Evolutionary conservation across 1,284 basidiomycete genomes (phyloP).

Genomic region (Trichosporon faecale): DNA sequence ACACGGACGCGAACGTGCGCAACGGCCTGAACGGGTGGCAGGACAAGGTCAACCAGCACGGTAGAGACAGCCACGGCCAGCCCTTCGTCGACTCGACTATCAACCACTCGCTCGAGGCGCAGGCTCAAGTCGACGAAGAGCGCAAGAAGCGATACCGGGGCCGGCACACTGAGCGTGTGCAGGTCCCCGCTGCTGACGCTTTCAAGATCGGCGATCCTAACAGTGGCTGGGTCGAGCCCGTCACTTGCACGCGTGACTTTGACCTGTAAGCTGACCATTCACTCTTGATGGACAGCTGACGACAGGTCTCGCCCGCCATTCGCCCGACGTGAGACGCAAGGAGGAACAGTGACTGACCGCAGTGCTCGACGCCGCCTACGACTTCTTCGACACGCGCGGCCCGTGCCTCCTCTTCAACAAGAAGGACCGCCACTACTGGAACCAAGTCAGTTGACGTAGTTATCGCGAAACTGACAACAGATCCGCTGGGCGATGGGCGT

Average conservation of each 20-base stretch:
- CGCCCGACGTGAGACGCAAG: slow-evolving; percentile 29
- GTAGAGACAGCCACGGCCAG: slow-evolving; percentile 15
- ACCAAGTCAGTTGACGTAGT: background rate
- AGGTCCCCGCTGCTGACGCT: slow-evolving; percentile 25
- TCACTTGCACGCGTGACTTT: slow-evolving; percentile 25
- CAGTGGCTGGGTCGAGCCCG: slow-evolving; percentile 34
- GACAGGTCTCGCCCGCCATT: slow-evolving; percentile 36
- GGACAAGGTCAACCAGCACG: background rate
- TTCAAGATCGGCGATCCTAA: slow-evolving; percentile 36
- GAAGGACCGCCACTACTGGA: slow-evolving; percentile 13
- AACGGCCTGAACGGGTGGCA: slow-evolving; percentile 15
- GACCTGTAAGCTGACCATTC: slow-evolving; percentile 26
- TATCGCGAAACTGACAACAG: slow-evolving; percentile 24
- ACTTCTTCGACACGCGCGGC: slow-evolving; percentile 36
- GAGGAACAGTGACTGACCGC: slow-evolving; percentile 5
- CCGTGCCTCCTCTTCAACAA: slow-evolving; percentile 11
- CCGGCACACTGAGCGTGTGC: background rate
- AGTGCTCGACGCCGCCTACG: slow-evolving; percentile 37
- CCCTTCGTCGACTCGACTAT: slow-evolving; percentile 7
- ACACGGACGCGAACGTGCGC: slow-evolving; percentile 6
- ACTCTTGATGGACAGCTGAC: slow-evolving; percentile 6
- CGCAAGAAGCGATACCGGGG: background rate
- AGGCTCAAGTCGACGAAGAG: background rate
- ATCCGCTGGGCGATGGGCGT: slow-evolving; percentile 34
- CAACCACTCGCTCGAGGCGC: slow-evolving; percentile 1